Base-by-base conservation (phyloP, 148 eudicot genomes). In the Amaranthus hypochondriacus region DNA sequence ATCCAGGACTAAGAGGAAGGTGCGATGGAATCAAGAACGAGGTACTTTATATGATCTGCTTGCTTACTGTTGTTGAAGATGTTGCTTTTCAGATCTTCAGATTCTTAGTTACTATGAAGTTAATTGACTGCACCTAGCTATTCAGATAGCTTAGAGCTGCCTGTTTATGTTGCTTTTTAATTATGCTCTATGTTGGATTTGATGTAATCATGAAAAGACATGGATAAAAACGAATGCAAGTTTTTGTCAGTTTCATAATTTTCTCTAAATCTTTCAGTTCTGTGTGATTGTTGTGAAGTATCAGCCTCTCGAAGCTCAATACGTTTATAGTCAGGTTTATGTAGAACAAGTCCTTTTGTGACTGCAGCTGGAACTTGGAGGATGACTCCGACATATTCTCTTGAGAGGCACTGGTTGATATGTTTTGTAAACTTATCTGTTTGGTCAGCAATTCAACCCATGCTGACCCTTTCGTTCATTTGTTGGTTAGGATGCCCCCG, bases 21-120 rank as follows among this genome's bases (percentile, higher is more conserved):
- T 76, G 51, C 28, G 55, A 42, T 80, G 83, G 83, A 80, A 76
- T 68, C 79, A 65, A 48, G 72, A 76, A 68, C 69, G 47, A 80
- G 83, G 83, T 80, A 76, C 58, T 53, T 65, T n/a, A 71, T 57
- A 55, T 4, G 47, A 77, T 72, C 73, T 15, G 18, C 57, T 52
- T 9, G 57, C 13, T 9, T 46, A 53, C n/a, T 21, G 7, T 49
- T 48, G 47, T 65, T 57, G 4, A 62, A 14, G 28, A 13, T 70
- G 46, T 47, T 7, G 15, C 46, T 67, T 4, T 11, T 67, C 44
- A 64, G 10, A 46, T 64, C 47, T 13, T 15, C 43, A 67, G 15
- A 4, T 59, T 59, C 28, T 6, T 67, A 44, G 70, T 67, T 9
- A 63, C 12, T 18, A 7, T 59, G 6, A 66, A 14, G 53, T 5